These are phyloP conservation scores for Fraxinus albicans DNA, from an alignment of 305 asterid species.

Conservation along the genomic window DNA sequence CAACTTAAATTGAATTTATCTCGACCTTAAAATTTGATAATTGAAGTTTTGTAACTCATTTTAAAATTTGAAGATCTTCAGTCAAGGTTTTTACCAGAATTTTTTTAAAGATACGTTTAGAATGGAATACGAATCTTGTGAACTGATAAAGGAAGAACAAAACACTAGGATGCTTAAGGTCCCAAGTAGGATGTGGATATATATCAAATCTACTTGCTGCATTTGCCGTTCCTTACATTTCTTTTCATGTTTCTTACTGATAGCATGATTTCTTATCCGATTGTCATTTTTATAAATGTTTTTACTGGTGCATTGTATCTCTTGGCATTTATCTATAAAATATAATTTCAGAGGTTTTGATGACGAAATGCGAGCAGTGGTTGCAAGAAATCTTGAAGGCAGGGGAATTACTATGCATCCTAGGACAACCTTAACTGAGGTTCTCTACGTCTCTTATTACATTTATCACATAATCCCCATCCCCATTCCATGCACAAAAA, in stretches of 20 bases:
- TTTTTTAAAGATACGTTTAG: not conserved
- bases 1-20: not conserved
- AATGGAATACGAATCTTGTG: not conserved
- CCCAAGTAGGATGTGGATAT: not conserved
- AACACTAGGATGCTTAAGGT: not conserved
- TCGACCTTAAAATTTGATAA: not conserved
- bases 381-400: slow-evolving; percentile 94
- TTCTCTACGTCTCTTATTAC: slow-evolving; percentile 18
- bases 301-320: slow-evolving; percentile 15
- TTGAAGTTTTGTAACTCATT: not conserved
- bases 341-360: slow-evolving; percentile 82
- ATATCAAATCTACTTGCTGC: not conserved
- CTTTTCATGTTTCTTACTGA: not conserved
- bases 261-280: not conserved
- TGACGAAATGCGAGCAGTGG: slow-evolving; percentile 89
- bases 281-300: slow-evolving; percentile 2
- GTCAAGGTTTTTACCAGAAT: not conserved
- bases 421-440: slow-evolving; percentile 75
- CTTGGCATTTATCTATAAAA: slow-evolving; percentile 9
- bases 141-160: not conserved
- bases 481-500: not conserved
- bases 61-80: not conserved
- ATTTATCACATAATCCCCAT: not conserved
- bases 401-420: slow-evolving; percentile 93
- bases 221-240: not conserved